Evolutionary conservation across 805 yeast genomes (phyloP), one percentile per base, ranked within the genome.

Genomic region (Kuraishia piskuri): DNA sequence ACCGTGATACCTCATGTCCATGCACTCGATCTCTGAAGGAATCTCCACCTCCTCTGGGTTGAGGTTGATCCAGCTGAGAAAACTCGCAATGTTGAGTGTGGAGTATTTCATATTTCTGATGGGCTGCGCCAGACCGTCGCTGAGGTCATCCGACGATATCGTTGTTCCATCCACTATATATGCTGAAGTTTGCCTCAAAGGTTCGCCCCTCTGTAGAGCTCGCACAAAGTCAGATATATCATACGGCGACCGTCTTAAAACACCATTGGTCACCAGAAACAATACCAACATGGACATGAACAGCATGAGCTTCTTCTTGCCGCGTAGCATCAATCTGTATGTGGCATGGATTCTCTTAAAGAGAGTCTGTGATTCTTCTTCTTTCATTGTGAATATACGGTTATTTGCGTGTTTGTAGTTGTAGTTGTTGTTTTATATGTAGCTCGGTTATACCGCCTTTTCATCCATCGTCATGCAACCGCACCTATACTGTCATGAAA

Each of bases 1-100:
- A 5, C 50, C 53, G 21, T 46, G 46, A 14, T 52, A 48, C 14
- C 40, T 14, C 19, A 52, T n/a, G 37, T 48, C 50, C 20, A 45
- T 12, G 19, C 53, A 52, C 21, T 22, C 37, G 20, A 48, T 21
- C n/a, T 40, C 48, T 17, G 47, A 22, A 17, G 22, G 25, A 22
- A 20, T 31, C 2, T 47, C 36, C 19, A 47, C 48, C 21, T 23
- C 23, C 22, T 31, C 22, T 26, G 31, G 47, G 19, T 10, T 10
- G 8, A 25, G 12, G 36, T 50, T 47, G 6, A 50, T 20, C 21
- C 24, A 40, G 9, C 37, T n/a, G 22, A 50, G 44, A 37, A 40
- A 50, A 17, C 44, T n/a, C 6, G 52, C 48, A 22, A 50, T 22
- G 48, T 50, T 50, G 48, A 50, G 22, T 20, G 21, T 14, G 20